Conservation (phyloP, 371 early-diverging fungal genomes). For the Apophysomyces variabilis region DNA sequence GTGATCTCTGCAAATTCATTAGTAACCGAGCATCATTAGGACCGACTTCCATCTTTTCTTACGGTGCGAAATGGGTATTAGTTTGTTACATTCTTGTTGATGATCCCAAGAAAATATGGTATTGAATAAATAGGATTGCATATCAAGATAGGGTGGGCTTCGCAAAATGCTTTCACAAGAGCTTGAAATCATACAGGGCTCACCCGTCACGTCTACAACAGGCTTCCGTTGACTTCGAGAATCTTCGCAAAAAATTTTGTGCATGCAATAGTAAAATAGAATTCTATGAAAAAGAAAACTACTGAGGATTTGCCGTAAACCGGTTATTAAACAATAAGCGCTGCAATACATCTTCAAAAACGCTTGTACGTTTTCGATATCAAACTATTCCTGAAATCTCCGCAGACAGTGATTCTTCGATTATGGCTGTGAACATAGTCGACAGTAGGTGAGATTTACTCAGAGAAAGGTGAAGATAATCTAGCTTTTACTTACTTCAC, state of each 20-base stretch:
- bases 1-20: background rate
- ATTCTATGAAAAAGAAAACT: too few relatives aligned
- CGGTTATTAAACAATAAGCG: background rate
- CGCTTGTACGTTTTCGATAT: too few relatives aligned
- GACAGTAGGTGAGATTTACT: too few relatives aligned
- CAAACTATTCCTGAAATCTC: too few relatives aligned
- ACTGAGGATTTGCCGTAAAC: background rate
- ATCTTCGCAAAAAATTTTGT: too few relatives aligned
- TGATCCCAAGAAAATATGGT: slow-evolving; percentile 1
- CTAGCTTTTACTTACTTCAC: too few relatives aligned
- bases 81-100: background rate
- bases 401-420: too few relatives aligned
- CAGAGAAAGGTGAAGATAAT: too few relatives aligned
- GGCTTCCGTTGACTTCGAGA: too few relatives aligned
- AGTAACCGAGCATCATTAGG: background rate
- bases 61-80: background rate
- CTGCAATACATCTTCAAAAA: too few relatives aligned
- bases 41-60: background rate
- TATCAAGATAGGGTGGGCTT: background rate
- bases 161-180: background rate
- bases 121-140: background rate
- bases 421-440: too few relatives aligned
- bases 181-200: background rate
- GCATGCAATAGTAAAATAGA: too few relatives aligned
- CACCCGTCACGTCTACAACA: background rate